Evolutionary conservation across 1,284 basidiomycete genomes (phyloP), one percentile per base, ranked within the genome.

Genomic region (Ceratobasidium sp.): DNA sequence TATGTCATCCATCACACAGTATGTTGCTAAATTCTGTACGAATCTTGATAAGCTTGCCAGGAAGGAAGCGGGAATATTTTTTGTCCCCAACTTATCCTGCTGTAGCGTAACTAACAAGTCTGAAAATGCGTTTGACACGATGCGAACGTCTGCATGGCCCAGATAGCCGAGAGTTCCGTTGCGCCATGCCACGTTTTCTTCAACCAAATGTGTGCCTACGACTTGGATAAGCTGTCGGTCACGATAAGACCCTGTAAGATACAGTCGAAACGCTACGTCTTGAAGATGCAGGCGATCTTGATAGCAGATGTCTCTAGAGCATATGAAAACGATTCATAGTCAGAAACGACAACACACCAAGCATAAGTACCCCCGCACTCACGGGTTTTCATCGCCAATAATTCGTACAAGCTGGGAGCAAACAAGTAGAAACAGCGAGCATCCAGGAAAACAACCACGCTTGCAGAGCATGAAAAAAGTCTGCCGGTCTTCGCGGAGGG

Each of bases 381-480:
- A 51, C 49, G 15, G 18, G 15, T 51, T 20, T 51, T 51, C 49
- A 18, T 20, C n/a, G 15, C 49, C n/a, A 20, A 6, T 20, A 5
- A 20, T 20, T 51, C n/a, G 49, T 51, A 51, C n/a, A 6, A 51
- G 18, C 18, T 51, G 49, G n/a, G 13, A 51, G n/a, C 49, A 51
- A 26, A 42, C 44, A 23, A 66, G 26, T 5, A 66, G 20, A 42
- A 66, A 20, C n/a, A 66, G 20, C n/a, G 63, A 5, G n/a, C 63
- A 66, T 42, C 63, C 63, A 18, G 63, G 63, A 18, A 66, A 26
- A 6, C 44, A 18, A 6, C 63, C 63, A 18, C 40, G 63, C 40
- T 15, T 23, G 40, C 63, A 66, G 23, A 66, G 40, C 18, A 15
- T 44, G 46, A 66, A 20, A 46, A 66, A 66, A 23, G 39, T n/a